A percentile compares a stretch with the other conserved stretches of the same genome.
Conservation (phyloP, 2,329 filamentous ascomycete genomes). For the Zymoseptoria pseudotritici region DNA sequence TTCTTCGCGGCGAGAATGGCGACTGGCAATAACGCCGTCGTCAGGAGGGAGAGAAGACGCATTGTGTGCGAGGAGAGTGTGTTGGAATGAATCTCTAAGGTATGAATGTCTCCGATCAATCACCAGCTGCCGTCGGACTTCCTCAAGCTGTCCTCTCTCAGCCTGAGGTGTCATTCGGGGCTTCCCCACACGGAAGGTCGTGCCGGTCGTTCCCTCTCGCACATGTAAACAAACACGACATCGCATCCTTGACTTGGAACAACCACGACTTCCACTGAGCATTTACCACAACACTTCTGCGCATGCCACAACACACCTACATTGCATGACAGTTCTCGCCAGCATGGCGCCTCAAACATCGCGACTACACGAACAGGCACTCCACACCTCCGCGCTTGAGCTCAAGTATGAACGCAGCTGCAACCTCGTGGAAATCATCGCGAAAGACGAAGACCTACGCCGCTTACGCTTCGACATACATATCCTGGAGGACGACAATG, state of each 20-base stretch:
- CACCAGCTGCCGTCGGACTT: no score
- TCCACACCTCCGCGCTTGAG: constrained; percentile 54
- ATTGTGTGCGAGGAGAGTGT: constrained; percentile 43
- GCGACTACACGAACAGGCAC: constrained; percentile 41
- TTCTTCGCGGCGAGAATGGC: constrained; percentile 57
- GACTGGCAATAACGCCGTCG: constrained; percentile 52
- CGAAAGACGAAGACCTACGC: constrained; percentile 68
- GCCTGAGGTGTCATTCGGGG: neutral
- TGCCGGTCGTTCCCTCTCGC: neutral
- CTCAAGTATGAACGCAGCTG: constrained; percentile 59
- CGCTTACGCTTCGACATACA: constrained; percentile 61
- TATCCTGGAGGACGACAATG: constrained; percentile 67
- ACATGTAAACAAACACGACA: neutral
- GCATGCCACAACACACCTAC: neutral
- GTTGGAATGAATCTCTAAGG: neutral
- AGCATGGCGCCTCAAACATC: constrained; percentile 18
- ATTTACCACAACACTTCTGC: neutral
- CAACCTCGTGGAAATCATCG: constrained; percentile 59
- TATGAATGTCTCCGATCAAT: neutral
- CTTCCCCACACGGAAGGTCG: neutral
- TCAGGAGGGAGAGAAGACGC: constrained; percentile 58
- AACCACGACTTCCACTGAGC: neutral
- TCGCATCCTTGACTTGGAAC: neutral
- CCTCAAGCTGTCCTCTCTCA: neutral
- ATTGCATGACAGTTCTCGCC: neutral